Conservation (phyloP, 352 stramenopile genomes). For the Thraustochytrium striatum region DNA sequence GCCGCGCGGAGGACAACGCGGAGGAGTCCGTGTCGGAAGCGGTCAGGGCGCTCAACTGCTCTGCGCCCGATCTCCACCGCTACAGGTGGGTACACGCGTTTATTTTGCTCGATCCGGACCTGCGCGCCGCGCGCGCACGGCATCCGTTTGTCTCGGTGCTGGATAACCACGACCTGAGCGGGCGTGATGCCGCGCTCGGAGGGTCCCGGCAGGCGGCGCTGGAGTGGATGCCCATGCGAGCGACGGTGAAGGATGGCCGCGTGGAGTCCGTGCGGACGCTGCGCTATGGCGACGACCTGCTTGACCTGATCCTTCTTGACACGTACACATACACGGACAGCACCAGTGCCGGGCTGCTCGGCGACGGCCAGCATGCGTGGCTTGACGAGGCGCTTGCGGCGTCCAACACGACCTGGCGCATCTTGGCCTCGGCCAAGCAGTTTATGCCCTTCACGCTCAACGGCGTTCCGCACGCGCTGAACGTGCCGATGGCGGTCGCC, state of each 20-base stretch:
- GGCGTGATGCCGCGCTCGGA: neutral
- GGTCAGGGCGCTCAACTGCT: neutral
- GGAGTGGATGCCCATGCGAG: slow-evolving; percentile 14
- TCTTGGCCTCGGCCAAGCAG: slow-evolving; percentile 14
- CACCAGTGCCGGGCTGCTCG: neutral
- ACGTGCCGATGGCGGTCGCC: neutral
- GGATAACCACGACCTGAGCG: slow-evolving; percentile 17
- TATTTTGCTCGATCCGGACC: neutral
- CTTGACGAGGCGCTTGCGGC: neutral
- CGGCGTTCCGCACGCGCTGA: neutral
- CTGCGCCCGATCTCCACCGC: neutral
- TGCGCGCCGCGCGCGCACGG: slow-evolving; percentile 12
- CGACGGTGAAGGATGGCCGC: neutral
- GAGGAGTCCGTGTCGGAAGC: neutral
- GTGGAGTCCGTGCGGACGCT: neutral
- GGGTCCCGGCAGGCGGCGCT: slow-evolving; percentile 1
- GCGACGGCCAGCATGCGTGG: neutral
- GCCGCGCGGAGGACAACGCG: neutral
- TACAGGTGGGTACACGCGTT: slow-evolving; percentile 17
- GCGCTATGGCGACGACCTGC: neutral
- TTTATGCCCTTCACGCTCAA: slow-evolving; percentile 25
- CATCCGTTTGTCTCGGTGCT: neutral
- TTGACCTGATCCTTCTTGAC: slow-evolving; percentile 26
- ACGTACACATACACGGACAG: neutral
- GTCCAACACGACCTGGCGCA: neutral